Base-by-base conservation (phyloP, 495 filamentous ascomycete genomes). In the Podospora appendiculata region DNA sequence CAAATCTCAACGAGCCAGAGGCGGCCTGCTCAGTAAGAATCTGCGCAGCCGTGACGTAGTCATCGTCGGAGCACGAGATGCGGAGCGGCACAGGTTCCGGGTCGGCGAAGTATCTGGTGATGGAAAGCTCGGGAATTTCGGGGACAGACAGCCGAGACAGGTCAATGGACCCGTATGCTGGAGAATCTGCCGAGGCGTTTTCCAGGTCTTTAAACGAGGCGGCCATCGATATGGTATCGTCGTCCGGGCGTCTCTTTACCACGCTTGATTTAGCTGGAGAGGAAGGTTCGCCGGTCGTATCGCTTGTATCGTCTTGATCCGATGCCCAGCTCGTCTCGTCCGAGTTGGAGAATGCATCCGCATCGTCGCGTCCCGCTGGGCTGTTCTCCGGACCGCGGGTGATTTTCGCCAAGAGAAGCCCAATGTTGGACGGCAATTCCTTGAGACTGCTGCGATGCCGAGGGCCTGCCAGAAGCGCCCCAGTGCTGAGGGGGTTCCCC, bases 11-110 rank as follows among this genome's bases (percentile, higher is more conserved):
- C 1, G 64, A 72, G 2, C 75, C 70, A 16, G 66, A 73, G 6
- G 76, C 72, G 32, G 79, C 72, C 54, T 85, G 82, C 51, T 81
- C 79, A 2, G 79, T 79, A n/a, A 85, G 63, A 32, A 83, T 76
- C 57, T 85, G 82, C 6, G 79, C 82, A 32, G 79, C 68, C 14
- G 74, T 75, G 45, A 85, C 78, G 41, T 73, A 70, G 41, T 82
- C 78, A 1, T 72, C 63, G 50, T 79, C 74, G 17, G 71, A 58
- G 41, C 70, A 60, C 11, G 68, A 65, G 42, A 70, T 62, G 17
- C 70, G 63, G 25, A 75, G 57, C 19, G 63, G 58, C 4, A 63
- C 57, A 4, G 77, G 72, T 51, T 79, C 71, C 18, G 75, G 73
- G 39, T 77, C 70, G 14, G 76, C 65, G 59, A 78, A 76, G 53